phyloP scores from a whole-genome alignment of 164 flowering plant genomes.

The Macadamia integrifolia region DNA sequence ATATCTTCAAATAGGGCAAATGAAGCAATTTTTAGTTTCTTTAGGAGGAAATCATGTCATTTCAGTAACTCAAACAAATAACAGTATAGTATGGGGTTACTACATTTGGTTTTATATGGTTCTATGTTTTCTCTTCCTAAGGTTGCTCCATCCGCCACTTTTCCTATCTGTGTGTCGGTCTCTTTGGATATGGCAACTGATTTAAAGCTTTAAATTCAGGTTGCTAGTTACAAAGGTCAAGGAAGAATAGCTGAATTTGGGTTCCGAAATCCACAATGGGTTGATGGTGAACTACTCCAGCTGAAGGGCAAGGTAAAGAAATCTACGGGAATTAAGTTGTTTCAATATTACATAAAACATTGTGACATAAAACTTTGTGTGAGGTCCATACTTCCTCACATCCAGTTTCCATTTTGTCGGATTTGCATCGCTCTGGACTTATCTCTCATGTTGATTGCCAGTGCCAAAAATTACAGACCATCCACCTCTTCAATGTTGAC shows the following conservation, averaged over 20 bases:
- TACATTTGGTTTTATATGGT: background rate
- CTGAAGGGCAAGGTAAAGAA: slow-evolving; percentile 78
- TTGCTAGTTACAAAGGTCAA: slow-evolving; percentile 86
- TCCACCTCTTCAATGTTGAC: no score
- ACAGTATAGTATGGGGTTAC: background rate
- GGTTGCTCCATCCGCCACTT: no score
- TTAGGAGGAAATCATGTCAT: no score
- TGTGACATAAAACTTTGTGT: no score
- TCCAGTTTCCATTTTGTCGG: background rate
- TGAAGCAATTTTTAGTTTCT: no score
- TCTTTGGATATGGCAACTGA: background rate
- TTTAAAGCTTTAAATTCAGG: slow-evolving; percentile 32
- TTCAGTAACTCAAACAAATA: no score
- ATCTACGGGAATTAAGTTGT: background rate
- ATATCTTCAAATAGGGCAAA: background rate
- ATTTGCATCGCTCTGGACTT: no score
- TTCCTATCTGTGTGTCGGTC: background rate
- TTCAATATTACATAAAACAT: no score
- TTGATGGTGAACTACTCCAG: slow-evolving; percentile 91
- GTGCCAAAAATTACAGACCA: no score
- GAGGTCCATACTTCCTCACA: background rate
- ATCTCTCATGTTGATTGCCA: no score
- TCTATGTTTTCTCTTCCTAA: no score
- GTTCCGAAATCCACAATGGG: slow-evolving; percentile 79
- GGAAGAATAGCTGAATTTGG: slow-evolving; percentile 95